Conservation (phyloP, 148 eudicot genomes). For the Drosera capensis region DNA sequence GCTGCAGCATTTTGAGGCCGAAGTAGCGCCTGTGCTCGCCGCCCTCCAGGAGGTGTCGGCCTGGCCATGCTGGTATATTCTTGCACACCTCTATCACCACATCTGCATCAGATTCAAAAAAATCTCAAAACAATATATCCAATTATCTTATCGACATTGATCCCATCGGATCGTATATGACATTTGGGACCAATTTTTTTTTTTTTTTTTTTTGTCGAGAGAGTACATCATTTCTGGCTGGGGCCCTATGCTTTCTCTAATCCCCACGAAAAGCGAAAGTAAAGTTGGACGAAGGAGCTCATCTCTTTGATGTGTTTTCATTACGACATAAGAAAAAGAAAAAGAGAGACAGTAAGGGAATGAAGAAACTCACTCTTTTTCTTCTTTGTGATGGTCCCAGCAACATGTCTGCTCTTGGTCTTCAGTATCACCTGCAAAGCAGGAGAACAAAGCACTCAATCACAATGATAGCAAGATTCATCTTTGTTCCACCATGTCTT, state of each 20-base stretch:
- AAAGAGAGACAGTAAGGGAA: background rate
- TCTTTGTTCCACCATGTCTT: constrained; percentile 16
- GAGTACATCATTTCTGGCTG: constrained; percentile 8
- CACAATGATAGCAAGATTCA: constrained; percentile 12
- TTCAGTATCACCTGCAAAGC: constrained; percentile 66
- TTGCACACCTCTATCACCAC: constrained; percentile 71
- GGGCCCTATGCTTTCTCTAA: constrained; percentile 38
- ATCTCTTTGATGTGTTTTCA: constrained; percentile 24
- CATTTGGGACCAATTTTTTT: background rate
- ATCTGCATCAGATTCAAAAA: constrained; percentile 31
- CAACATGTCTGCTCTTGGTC: constrained; percentile 96
- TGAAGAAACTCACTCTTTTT: constrained; percentile 67
- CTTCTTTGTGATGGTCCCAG: constrained; percentile 99
- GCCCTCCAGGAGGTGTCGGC: constrained; percentile 80
- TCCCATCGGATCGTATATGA: background rate
- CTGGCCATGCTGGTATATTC: constrained; percentile 90
- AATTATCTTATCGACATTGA: background rate
- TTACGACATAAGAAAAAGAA: constrained; percentile 27
- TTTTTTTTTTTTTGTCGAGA: constrained; percentile 1
- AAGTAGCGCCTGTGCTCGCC: constrained; percentile 65
- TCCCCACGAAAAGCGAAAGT: constrained; percentile 47
- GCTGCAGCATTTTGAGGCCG: constrained; percentile 52
- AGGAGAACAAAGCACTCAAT: constrained; percentile 11
- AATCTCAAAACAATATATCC: background rate
- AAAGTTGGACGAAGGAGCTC: constrained; percentile 15